These are phyloP conservation scores for Protomyces pachydermus DNA, from an alignment of 1,139 yeast species.

Conservation along the genomic window DNA sequence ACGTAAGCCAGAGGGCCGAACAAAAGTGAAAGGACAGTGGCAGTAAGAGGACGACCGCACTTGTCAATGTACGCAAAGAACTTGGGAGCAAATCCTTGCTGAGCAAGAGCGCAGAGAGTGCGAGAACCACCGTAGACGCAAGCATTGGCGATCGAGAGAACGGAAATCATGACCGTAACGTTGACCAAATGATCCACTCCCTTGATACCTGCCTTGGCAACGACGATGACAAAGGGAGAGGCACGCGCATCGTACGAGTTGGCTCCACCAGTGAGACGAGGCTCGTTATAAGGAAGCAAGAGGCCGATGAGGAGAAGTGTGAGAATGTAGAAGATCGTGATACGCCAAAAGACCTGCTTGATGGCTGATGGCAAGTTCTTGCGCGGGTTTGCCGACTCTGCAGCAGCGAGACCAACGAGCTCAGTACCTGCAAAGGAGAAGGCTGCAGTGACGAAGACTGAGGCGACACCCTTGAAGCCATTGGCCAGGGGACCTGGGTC, in stretches of 20 bases:
- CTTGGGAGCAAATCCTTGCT: conserved; percentile 75
- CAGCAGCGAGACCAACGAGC: conserved; percentile 76
- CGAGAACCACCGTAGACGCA: conserved; percentile 75
- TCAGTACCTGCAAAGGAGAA: conserved; percentile 84
- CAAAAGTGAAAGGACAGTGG: conserved; percentile 52
- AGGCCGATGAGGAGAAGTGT: conserved; percentile 46
- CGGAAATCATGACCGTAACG: conserved; percentile 65
- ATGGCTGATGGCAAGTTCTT: conserved; percentile 62
- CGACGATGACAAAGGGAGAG: conserved; percentile 71
- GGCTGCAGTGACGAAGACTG: conserved; percentile 82
- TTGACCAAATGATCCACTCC: conserved; percentile 68
- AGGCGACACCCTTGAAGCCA: conserved; percentile 75
- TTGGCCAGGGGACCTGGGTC: conserved; percentile 51
- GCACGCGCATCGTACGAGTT: conserved; percentile 51
- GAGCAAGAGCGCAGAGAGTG: conserved; percentile 74
- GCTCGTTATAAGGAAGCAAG: conserved; percentile 61
- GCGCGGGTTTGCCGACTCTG: conserved; percentile 74
- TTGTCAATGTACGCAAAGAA: conserved; percentile 68
- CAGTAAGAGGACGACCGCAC: conserved; percentile 67
- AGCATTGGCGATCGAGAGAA: conserved; percentile 68
- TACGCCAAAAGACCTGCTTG: conserved; percentile 70
- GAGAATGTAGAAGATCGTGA: conserved; percentile 57
- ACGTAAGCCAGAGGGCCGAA: conserved; percentile 68
- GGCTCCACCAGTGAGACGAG: conserved; percentile 45
- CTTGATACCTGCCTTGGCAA: conserved; percentile 52